Conservation (phyloP, 805 yeast genomes). For the Nakazawaea ernobii region DNA sequence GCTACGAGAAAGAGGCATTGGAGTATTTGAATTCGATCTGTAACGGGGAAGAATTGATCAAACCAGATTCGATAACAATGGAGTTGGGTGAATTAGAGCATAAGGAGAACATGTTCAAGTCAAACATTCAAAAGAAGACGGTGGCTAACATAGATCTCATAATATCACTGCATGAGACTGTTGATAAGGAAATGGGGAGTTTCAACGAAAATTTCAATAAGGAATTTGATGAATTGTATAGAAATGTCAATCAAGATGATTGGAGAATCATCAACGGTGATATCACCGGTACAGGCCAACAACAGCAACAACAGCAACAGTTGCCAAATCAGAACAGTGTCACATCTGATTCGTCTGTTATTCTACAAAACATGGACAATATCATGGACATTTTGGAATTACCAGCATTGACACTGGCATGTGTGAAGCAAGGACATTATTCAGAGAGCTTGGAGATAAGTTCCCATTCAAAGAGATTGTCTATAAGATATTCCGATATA, state of each 20-base stretch:
- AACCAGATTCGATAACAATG: slow-evolving; percentile 11
- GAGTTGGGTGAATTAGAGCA: slow-evolving; percentile 73
- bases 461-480: slow-evolving; percentile 62
- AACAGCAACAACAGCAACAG: slow-evolving; percentile 12
- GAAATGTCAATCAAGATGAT: slow-evolving; percentile 23
- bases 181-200: slow-evolving; percentile 24
- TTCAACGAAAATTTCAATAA: slow-evolving; percentile 28
- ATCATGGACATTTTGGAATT: slow-evolving; percentile 75
- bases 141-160: slow-evolving; percentile 39
- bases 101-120: slow-evolving; percentile 41
- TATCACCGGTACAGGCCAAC: slow-evolving; percentile 16
- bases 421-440: slow-evolving; percentile 81
- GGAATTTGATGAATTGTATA: slow-evolving; percentile 24
- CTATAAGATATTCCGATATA: slow-evolving; percentile 62
- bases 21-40: slow-evolving; percentile 24
- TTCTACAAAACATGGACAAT: slow-evolving; percentile 60
- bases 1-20: slow-evolving; percentile 30
- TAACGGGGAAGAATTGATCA: slow-evolving; percentile 4
- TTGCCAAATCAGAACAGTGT: not conserved
- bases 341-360: slow-evolving; percentile 22
- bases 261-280: slow-evolving; percentile 13
- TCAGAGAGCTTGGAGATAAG: slow-evolving; percentile 86
- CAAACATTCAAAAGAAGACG: slow-evolving; percentile 34
- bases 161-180: slow-evolving; percentile 26
- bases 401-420: slow-evolving; percentile 77